Evolutionary conservation across 108 stramenopile genomes (phyloP).

Genomic region (Conticribra guillardii): DNA sequence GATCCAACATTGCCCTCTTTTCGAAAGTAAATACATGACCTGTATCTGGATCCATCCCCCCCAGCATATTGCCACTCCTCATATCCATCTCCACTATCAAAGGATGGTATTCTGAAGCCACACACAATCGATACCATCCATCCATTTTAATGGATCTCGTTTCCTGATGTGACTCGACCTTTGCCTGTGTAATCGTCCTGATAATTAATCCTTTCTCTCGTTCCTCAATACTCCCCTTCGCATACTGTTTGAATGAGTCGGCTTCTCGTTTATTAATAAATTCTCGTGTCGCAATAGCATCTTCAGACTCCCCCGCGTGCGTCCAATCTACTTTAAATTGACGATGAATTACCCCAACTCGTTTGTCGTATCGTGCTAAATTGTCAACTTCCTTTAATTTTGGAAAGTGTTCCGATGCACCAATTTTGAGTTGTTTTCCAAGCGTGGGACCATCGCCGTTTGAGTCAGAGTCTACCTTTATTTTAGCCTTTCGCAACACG

Average conservation of each 20-base stretch:
- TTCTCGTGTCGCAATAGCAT: slow-evolving; percentile 6
- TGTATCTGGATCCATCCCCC: slow-evolving; percentile 30
- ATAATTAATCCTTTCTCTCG: not conserved
- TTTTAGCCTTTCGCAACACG: not conserved
- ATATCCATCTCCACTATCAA: slow-evolving; percentile 46
- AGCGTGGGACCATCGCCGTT: slow-evolving; percentile 5
- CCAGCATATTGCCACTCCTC: slow-evolving; percentile 4
- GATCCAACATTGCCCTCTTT: slow-evolving; percentile 13
- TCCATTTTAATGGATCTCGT: slow-evolving; percentile 9
- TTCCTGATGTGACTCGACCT: slow-evolving; percentile 23
- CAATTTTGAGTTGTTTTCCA: slow-evolving; percentile 16
- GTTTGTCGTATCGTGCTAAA: not conserved
- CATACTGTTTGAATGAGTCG: slow-evolving; percentile 2
- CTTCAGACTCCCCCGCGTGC: slow-evolving; percentile 41
- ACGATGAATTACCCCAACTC: slow-evolving; percentile 13
- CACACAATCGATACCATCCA: slow-evolving; percentile 50
- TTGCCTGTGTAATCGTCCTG: slow-evolving; percentile 3
- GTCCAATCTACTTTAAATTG: slow-evolving; percentile 35
- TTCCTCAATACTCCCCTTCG: slow-evolving; percentile 4
- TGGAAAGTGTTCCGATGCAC: not conserved
- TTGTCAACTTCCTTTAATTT: slow-evolving; percentile 11
- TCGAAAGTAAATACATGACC: slow-evolving; percentile 41
- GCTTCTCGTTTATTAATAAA: not conserved
- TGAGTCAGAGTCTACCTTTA: not conserved
- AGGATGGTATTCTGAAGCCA: slow-evolving; percentile 6